These are phyloP conservation scores for Cajanus cajan DNA, from an alignment of 306 rosid genomes.

Conservation along the genomic window DNA sequence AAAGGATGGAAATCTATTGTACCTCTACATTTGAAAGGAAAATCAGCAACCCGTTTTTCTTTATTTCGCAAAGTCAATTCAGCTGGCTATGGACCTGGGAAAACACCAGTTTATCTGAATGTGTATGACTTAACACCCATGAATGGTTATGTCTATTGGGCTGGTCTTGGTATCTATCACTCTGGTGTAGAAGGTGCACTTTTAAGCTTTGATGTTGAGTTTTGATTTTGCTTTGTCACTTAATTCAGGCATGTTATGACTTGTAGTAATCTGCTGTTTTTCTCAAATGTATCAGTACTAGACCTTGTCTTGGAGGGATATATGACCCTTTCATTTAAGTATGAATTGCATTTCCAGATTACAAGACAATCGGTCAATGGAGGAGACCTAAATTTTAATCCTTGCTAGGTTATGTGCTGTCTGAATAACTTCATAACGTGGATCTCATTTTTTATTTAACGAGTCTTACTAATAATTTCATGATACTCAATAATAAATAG, in stretches of 20 bases:
- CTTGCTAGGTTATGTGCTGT: background rate
- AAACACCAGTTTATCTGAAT: conserved; percentile 83
- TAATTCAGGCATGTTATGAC: background rate
- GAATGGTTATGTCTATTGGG: conserved; percentile 97
- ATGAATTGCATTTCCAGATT: conserved; percentile 1
- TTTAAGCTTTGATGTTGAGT: conserved; percentile 6
- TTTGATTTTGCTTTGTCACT: background rate
- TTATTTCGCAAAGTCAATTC: conserved; percentile 70
- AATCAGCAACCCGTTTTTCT: conserved; percentile 67
- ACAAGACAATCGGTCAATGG: background rate
- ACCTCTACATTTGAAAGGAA: conserved; percentile 74
- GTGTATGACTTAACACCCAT: conserved; percentile 92
- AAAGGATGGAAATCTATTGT: conserved; percentile 77
- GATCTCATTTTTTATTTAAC: background rate
- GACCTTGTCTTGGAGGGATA: background rate
- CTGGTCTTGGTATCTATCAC: conserved; percentile 94
- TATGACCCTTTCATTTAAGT: background rate
- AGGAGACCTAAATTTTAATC: background rate
- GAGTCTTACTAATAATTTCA: background rate
- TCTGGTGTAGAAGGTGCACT: conserved; percentile 93
- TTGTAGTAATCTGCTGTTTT: background rate
- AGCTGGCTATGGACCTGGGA: conserved; percentile 56
- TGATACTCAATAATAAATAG: background rate
- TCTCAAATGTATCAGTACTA: background rate
- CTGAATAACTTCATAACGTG: background rate